phyloP scores from a whole-genome alignment of 176 grass and related monocot genomes.

The Lolium rigidum region DNA sequence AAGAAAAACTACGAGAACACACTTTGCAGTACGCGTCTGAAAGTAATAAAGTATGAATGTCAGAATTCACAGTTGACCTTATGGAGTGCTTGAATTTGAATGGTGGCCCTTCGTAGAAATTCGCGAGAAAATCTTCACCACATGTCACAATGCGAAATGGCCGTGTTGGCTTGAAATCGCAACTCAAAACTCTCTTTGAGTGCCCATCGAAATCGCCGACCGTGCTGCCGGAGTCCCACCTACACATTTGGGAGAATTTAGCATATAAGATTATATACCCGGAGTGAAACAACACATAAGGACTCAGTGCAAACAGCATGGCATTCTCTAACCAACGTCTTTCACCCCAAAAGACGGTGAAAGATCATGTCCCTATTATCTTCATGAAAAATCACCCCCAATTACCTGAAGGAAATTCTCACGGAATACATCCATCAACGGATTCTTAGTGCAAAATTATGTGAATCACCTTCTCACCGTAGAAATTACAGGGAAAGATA shows the following conservation, averaged over 20 bases:
- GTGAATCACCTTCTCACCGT: neutral
- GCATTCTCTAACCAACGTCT: neutral
- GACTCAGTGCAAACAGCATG: neutral
- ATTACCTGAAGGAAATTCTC: neutral
- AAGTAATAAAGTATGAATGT: neutral
- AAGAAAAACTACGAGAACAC: neutral
- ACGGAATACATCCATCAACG: neutral
- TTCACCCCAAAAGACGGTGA: neutral
- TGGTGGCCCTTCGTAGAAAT: conserved; percentile 92
- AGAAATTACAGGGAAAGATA: neutral
- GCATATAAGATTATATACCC: neutral
- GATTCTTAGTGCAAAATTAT: neutral
- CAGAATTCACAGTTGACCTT: conserved; percentile 55
- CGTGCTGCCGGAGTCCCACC: conserved; percentile 95
- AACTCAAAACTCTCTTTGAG: conserved; percentile 93
- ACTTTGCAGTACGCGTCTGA: neutral
- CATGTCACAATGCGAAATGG: conserved; percentile 94
- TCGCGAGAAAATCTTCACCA: conserved; percentile 96
- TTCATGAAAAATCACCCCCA: neutral
- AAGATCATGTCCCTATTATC: neutral
- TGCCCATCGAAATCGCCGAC: conserved; percentile 98
- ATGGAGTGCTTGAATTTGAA: conserved; percentile 97
- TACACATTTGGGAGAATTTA: conserved; percentile 44
- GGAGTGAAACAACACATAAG: neutral
- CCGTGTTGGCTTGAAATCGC: conserved; percentile 92